phyloP scores from a whole-genome alignment of 345 rosid species.

The Heritiera fomes region DNA sequence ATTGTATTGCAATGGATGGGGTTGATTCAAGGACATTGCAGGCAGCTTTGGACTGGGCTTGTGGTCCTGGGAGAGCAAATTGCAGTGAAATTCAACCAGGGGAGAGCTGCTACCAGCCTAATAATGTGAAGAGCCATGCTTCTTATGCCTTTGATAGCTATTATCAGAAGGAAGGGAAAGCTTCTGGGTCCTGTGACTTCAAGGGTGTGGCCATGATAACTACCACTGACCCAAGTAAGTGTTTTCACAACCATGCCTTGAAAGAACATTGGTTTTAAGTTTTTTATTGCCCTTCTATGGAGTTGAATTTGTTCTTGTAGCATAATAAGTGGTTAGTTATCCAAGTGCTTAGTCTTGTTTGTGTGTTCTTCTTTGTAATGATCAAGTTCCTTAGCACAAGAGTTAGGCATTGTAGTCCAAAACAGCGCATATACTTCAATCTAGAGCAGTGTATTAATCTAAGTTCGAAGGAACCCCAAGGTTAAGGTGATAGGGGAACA shows the following conservation, averaged over 20 bases:
- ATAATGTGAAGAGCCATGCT: slow-evolving; percentile 78
- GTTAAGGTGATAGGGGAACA: not conserved
- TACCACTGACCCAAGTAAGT: slow-evolving; percentile 95
- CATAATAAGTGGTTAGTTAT: slow-evolving; percentile 7
- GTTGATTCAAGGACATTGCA: slow-evolving; percentile 74
- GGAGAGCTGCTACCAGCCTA: slow-evolving; percentile 85
- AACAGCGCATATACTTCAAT: not conserved
- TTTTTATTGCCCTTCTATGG: slow-evolving; percentile 1
- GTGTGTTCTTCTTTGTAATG: not conserved
- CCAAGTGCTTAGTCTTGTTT: not conserved
- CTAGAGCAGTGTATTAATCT: not conserved
- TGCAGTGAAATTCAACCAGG: slow-evolving; percentile 97
- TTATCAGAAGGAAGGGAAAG: slow-evolving; percentile 81
- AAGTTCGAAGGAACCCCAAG: slow-evolving; percentile 1
- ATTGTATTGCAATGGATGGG: slow-evolving; percentile 72
- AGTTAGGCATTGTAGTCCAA: not conserved
- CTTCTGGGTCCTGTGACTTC: slow-evolving; percentile 87
- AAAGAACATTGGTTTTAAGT: not conserved
- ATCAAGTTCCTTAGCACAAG: slow-evolving; percentile 5
- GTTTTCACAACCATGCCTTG: not conserved
- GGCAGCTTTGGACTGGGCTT: slow-evolving; percentile 96
- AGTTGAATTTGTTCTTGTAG: slow-evolving; percentile 11
- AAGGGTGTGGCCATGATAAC: slow-evolving; percentile 96
- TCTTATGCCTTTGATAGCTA: slow-evolving; percentile 97
- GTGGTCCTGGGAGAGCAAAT: slow-evolving; percentile 88